These are phyloP conservation scores for Chionographis japonica DNA, from an alignment of 106 monocot species.

Conservation along the genomic window DNA sequence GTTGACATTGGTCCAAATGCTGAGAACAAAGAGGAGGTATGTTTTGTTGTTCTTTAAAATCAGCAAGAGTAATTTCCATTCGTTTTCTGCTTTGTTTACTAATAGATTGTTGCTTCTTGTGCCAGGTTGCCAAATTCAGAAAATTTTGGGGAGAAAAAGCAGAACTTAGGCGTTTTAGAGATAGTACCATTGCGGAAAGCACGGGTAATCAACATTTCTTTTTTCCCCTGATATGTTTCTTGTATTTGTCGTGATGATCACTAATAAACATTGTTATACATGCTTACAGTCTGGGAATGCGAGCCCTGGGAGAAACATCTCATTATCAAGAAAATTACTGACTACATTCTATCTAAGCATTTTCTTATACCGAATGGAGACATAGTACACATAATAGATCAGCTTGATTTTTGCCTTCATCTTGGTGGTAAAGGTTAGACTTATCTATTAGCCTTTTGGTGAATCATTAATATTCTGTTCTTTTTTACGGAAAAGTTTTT, in stretches of 20 bases:
- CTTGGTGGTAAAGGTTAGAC: conserved; percentile 65
- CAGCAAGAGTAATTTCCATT: neutral
- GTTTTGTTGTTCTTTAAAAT: conserved; percentile 2
- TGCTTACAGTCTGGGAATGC: conserved; percentile 75
- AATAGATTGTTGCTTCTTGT: neutral
- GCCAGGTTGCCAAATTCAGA: conserved; percentile 71
- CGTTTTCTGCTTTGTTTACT: neutral
- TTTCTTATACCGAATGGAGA: conserved; percentile 49
- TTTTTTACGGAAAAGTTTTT: neutral
- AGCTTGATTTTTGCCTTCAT: conserved; percentile 88
- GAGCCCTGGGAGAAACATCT: conserved; percentile 68
- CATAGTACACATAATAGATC: conserved; percentile 53
- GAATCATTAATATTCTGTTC: neutral
- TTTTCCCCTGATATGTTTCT: neutral
- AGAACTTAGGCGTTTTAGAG: conserved; percentile 84
- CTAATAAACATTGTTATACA: conserved; percentile 2
- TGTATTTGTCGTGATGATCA: neutral
- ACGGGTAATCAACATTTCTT: conserved; percentile 38
- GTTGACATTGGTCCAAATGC: conserved; percentile 83
- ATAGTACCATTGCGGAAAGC: conserved; percentile 92
- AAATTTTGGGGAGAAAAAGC: conserved; percentile 96
- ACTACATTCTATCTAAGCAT: conserved; percentile 63
- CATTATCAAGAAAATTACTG: conserved; percentile 64
- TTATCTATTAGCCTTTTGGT: neutral
- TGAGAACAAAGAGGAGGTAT: conserved; percentile 74